Base-by-base conservation (phyloP, 306 rosid genomes). In the Abrus precatorius region DNA sequence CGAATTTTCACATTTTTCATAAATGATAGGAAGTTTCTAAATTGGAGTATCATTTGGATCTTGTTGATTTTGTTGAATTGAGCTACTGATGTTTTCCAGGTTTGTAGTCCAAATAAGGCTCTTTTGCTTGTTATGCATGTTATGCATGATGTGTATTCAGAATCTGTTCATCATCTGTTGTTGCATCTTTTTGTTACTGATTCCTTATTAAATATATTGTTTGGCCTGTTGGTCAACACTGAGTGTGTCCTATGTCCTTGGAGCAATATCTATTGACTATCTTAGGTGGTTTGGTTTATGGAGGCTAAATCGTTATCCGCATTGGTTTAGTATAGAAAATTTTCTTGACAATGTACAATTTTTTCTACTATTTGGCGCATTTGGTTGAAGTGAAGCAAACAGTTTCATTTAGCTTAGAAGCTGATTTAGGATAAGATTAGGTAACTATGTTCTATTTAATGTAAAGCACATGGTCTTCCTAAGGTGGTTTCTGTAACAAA, bases 331-430 rank as follows among this genome's bases (percentile, higher is more conserved):
- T 7, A 65, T 40, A 63, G 45, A 62, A 60, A 12, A 0, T 65
- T 41, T 43, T 10, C 27, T 4, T 43, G 38, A 27, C 53, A 27
- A 44, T 27, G 72, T 20, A 7, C 2, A 66, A 66, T 50, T 43
- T 27, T 20, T 43, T 43, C 20, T 67, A 67, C 72, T 67, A 43
- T 67, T 62, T 43, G 54, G 53, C 43, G 54, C 38, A 27, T 67
- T 44, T 67, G 53, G 20, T 66, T 66, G 53, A 54, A 67, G 9
- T n/a, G 20, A 20, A 20, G 20, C 5, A 43, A 9, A 2, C 27
- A 43, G 54, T 67, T 43, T 3, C 52, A 27, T 67, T 66, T 9
- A 43, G 38, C 36, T 43, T 67, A 33, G 54, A 3, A 44, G 38
- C 8, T 66, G 36, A 67, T 27, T 67, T 67, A 2, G 34, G 38